Conservation (phyloP, 176 grass and related monocot genomes). For the Avena sativa region DNA sequence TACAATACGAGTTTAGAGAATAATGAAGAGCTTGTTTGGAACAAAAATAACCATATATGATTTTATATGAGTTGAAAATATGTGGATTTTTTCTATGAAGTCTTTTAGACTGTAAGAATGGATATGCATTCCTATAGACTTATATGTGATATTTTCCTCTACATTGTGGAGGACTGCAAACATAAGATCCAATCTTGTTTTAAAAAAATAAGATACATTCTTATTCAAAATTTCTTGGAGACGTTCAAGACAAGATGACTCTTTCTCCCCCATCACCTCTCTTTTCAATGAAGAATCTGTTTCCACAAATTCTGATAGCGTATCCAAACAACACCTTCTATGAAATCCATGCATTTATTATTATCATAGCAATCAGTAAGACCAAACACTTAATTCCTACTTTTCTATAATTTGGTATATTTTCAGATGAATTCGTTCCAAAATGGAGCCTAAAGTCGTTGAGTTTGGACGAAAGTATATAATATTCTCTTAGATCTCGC, state of each 20-base stretch:
- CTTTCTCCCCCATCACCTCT: background rate
- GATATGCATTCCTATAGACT: background rate
- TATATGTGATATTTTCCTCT: background rate
- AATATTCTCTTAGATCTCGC: background rate
- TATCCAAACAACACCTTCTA: background rate
- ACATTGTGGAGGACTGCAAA: background rate
- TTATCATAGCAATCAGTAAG: background rate
- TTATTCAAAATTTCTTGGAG: background rate
- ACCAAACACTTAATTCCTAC: background rate
- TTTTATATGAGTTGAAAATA: background rate
- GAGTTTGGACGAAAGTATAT: background rate
- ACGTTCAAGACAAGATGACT: background rate
- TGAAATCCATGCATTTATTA: background rate
- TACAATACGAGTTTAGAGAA: background rate
- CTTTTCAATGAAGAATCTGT: too few species aligned
- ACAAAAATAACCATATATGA: background rate
- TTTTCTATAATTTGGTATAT: background rate
- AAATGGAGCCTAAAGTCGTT: background rate
- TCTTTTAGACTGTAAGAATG: background rate
- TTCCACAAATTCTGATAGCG: background rate
- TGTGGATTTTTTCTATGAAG: background rate
- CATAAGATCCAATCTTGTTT: too few species aligned
- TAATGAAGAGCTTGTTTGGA: background rate
- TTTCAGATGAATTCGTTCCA: background rate
- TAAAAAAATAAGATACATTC: background rate